Evolutionary conservation across 1,284 basidiomycete species (phyloP), one percentile per base, ranked within the genome.

Genomic region (Heliocybe sulcata): DNA sequence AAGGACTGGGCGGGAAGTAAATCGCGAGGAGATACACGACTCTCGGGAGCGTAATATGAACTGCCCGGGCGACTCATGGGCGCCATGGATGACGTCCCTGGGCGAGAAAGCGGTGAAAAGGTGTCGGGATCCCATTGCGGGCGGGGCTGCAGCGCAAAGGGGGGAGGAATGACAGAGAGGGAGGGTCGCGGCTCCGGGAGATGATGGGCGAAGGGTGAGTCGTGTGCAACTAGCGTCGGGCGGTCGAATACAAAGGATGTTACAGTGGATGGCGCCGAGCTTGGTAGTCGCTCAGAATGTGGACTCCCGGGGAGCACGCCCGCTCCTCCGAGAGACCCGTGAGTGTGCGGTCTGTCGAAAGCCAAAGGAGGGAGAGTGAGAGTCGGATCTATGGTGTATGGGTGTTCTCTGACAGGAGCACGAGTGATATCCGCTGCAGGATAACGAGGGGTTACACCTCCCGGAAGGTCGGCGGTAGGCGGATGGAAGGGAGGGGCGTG

Each of bases 121-220:
- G 71, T 64, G 12, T 67, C 64, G 42, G 65, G 68, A 57, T 83
- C 79, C 82, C 83, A 85, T 52, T 80, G 81, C 2, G 83, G 83
- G 55, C 68, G 71, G 2, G 85, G 83, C 63, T 85, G 81, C n/a
- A 87, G 69, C 19, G 81, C 78, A 60, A 81, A 84, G 9, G 83
- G 82, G 20, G 83, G 83, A 8, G 82, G 79, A 52, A 85, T 67
- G 55, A 60, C 56, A 76, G 66, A 16, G 69, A 61, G 20, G 55
- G 63, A 58, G 63, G 67, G 51, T 68, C 67, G 27, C 33, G 61
- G 59, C 65, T 49, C 47, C 61, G 77, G 66, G 64, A 72, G 60
- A 60, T 73, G 77, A 68, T 79, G 72, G 33, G 73, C 67, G 64
- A 76, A 75, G 14, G 72, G 65, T 35, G 67, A 62, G 58, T 62